phyloP scores from a whole-genome alignment of 1,284 basidiomycete species.

The Cutaneotrichosporon mucoides region DNA sequence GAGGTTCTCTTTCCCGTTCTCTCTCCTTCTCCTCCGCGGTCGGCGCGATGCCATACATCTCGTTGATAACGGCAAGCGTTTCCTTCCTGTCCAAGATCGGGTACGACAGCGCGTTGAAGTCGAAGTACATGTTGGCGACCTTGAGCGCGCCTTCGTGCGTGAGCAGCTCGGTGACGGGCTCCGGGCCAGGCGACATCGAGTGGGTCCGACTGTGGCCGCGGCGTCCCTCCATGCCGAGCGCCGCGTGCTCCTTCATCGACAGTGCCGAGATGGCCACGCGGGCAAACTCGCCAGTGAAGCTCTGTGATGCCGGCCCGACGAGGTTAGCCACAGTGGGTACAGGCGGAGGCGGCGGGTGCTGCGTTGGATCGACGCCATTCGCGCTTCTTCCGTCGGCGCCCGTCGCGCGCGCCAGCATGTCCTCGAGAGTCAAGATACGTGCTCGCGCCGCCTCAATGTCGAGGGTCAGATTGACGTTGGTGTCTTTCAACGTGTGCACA shows the following conservation, averaged over 20 bases:
- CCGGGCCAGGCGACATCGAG: not conserved
- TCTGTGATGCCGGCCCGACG: not conserved
- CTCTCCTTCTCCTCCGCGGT: not conserved
- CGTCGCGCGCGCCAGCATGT: conserved; percentile 13
- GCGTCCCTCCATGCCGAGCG: conserved; percentile 1
- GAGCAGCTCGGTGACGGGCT: conserved; percentile 8
- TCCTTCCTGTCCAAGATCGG: conserved; percentile 28
- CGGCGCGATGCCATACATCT: conserved; percentile 19
- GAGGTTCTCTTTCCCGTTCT: not conserved
- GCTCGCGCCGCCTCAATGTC: conserved; percentile 30
- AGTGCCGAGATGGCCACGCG: conserved; percentile 4
- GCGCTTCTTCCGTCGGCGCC: not conserved
- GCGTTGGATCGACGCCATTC: too few relatives aligned
- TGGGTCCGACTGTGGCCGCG: not conserved
- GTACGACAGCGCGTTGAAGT: conserved; percentile 26
- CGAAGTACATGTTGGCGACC: conserved; percentile 27
- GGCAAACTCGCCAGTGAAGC: conserved; percentile 15
- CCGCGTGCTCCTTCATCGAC: conserved; percentile 6
- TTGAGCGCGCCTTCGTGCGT: conserved; percentile 21
- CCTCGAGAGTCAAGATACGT: conserved; percentile 34
- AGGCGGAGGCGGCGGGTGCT: not conserved
- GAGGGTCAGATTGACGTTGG: conserved; percentile 21
- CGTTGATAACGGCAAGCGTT: conserved; percentile 23
- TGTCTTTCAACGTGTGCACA: conserved; percentile 32
- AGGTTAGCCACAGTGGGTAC: not conserved